phyloP scores from a whole-genome alignment of 2,329 filamentous ascomycete species.

The Westerdykella ornata region DNA sequence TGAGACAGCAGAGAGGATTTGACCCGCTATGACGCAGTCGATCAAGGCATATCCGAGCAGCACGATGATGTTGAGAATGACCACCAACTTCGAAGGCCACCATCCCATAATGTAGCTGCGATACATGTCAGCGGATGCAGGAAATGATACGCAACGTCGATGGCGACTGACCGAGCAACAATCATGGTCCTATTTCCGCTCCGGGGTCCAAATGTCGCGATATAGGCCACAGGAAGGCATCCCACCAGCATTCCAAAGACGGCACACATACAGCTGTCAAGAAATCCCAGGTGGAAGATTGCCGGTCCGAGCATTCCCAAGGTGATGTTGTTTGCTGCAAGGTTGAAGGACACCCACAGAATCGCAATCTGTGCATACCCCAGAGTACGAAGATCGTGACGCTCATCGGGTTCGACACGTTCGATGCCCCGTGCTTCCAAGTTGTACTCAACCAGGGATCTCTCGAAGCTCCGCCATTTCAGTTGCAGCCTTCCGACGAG shows the following conservation, averaged over 20 bases:
- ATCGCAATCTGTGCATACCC: conserved; percentile 52
- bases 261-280: conserved; percentile 51
- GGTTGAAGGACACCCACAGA: conserved; percentile 57
- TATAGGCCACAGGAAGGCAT: conserved; percentile 51
- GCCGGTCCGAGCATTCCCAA: conserved; percentile 58
- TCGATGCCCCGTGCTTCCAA: conserved; percentile 56
- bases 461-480: conserved; percentile 34
- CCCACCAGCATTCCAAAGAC: conserved; percentile 54
- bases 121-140: conserved; percentile 41
- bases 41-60: conserved; percentile 58
- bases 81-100: conserved; percentile 59
- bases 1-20: conserved; percentile 61
- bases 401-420: conserved; percentile 50
- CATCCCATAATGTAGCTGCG: conserved; percentile 58
- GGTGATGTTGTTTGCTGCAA: conserved; percentile 58
- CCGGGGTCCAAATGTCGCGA: conserved; percentile 55
- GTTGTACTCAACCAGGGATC: conserved; percentile 45
- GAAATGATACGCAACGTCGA: neutral
- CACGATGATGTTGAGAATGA: conserved; percentile 56
- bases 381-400: conserved; percentile 47
- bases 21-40: conserved; percentile 59
- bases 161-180: conserved; percentile 37
- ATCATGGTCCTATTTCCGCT: conserved; percentile 59
- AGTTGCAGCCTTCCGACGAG: conserved; percentile 12
- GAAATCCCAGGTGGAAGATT: conserved; percentile 53